Evolutionary conservation across 805 yeast species (phyloP), one percentile per base, ranked within the genome.

Genomic region (Zygotorulaspora chibaensis): DNA sequence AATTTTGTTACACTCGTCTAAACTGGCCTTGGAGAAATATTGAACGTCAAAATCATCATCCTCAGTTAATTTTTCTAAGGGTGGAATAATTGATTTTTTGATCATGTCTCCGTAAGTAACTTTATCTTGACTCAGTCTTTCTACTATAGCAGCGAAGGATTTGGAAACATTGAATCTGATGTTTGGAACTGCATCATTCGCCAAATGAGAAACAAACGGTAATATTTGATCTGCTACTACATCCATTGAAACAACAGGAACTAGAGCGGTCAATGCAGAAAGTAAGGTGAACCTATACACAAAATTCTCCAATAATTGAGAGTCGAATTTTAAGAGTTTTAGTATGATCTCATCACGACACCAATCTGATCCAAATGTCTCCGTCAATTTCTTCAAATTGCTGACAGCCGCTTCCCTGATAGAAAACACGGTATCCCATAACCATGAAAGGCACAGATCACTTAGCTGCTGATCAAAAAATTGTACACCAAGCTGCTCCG

Each of bases 391-490:
- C 55, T 78, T 82, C 56, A 93, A 72, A 66, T 90, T 93, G 46
- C 74, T 71, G 27, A 93, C 95, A 1, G 98, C 98, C 8, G 99
- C 99, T 55, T 88, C 95, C 68, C 99, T 82, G 50, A 93, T 90
- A 4, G 98, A 90, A 69, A 80, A 93, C 33, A 93, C 99, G 3
- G 90, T 86, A 70, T 93, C 99, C 96, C 97, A 90, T 54, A 93
- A 74, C 98, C 99, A 93, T n/a, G 90, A 85, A 79, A 93, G 79
- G 60, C 96, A 93, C 56, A 93, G 74, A 40, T 86, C 83, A 52
- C 95, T 89, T 54, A 93, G 74, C 59, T 90, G 96, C 63, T 87
- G 86, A 66, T 93, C 93, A 69, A 93, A 93, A 61, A 91, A 89
- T 25, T 87, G 82, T 43, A 86, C 90, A 25, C 99, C 99, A 49